Evolutionary conservation across 2,329 filamentous ascomycete species (phyloP), one percentile per base, ranked within the genome.

Genomic region (Neurospora sp.): DNA sequence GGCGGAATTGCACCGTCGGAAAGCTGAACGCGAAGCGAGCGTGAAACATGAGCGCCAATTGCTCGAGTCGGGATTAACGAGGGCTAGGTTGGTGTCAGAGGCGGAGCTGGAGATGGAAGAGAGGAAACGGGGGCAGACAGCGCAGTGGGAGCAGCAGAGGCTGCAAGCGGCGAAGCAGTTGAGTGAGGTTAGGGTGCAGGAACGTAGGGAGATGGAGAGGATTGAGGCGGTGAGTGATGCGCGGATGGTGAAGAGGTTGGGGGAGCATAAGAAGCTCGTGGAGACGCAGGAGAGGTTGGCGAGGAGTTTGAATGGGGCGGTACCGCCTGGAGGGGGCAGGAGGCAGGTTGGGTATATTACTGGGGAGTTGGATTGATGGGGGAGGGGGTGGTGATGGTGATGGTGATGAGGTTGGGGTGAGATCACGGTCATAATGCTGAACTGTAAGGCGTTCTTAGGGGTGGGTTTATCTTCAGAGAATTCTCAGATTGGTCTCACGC

Each of bases 341-440:
- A 81, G 82, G 72, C 84, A 86, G 79, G 84, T 87, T 79, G 86
- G 86, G n/a, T 88, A 82, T 72, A 81, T 88, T 39, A 83, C 83
- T 66, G 82, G 81, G 66, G 86, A 87, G 78, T 70, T 87, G 75
- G 82, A 82, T 71, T 84, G 75, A 75, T 52, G 28, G 38, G 28
- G 3, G n/a, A 28, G 8, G 2, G 28, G 28, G 28, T 28, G 28
- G 33, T 3, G 36, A 15, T 6, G 36, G 17, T 23, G n/a, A 6
- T 23, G 28, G 4, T 28, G 28, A 4, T 28, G 28, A 28, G 28
- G 28, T 28, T 28, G 28, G 3, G 28, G 28, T 28, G 28, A 4
- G 28, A 28, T 28, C 28, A 28, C 4, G 28, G 28, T 28, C 28
- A 28, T 28, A 28, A 28, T 28, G 28, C 28, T 28, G 28, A 28